Base-by-base conservation (phyloP, 345 rosid species). In the Xanthoceras sorbifolium region DNA sequence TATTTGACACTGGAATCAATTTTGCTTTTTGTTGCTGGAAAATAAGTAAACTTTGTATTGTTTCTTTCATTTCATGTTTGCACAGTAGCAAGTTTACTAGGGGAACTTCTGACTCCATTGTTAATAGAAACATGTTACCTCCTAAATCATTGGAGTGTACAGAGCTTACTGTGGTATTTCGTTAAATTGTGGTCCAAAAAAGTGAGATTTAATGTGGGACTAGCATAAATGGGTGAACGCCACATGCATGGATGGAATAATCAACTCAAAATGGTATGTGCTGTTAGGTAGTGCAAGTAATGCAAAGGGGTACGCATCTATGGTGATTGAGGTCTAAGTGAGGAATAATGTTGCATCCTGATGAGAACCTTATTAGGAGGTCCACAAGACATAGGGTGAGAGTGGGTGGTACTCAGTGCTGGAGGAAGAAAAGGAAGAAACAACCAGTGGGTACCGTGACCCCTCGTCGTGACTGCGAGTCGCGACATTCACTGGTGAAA, bases 181-280 rank as follows among this genome's bases (percentile, higher is more conserved):
- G 26, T 54, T 54, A 6, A 60, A 29, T 61, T 42, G 11, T 28
- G 11, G n/a, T 42, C 8, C 25, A 18, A 22, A 61, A 42, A 26
- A 36, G 22, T 20, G 29, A 54, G 18, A 70, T 55, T 72, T 60
- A 36, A 26, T 46, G 31, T 46, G 46, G n/a, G 59, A 28, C 34
- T 71, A 50, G 71, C 66, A 52, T 71, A 1, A 59, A 32, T 25
- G 31, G 46, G 20, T 72, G 22, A 54, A 28, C 22, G 36, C 28
- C 64, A 64, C 22, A 34, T 70, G 75, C 48, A 32, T 55, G 31
- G 67, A 67, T 28, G 6, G 48, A 63, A 23, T 50, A 28, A 70
- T 12, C 29, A 8, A 32, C 7, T 22, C 25, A 4, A 38, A 9
- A 34, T 54, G 28, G 17, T 72, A 34, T 0, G 25, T 9, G 36